Percentiles rank a stretch among this genome's conserved stretches.
Evolutionary conservation across 2,329 filamentous ascomycete genomes (phyloP).

Genomic region (Chrysoporthe austroafricana): DNA sequence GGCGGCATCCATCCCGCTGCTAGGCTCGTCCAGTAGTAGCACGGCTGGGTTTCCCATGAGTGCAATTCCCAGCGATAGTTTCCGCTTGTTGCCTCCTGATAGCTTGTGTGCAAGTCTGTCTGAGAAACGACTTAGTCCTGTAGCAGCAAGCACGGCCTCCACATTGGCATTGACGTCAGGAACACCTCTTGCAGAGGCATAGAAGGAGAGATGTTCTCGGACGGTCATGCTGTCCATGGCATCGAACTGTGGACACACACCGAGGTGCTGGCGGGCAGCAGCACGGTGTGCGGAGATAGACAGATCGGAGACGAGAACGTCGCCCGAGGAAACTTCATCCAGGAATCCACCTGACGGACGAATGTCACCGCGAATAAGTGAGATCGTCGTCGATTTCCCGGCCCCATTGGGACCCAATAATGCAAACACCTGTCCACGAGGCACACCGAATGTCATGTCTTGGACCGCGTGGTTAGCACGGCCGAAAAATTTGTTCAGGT

Average conservation of each 20-base stretch:
- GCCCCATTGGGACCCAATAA: conserved; percentile 90
- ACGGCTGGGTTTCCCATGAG: conserved; percentile 91
- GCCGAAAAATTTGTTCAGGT: conserved; percentile 80
- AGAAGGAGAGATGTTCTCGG: conserved; percentile 83
- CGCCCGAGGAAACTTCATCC: conserved; percentile 49
- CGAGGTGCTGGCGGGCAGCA: conserved; percentile 74
- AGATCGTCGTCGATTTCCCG: conserved; percentile 89
- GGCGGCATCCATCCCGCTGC: conserved; percentile 85
- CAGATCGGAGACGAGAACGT: conserved; percentile 78
- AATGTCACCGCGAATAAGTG: conserved; percentile 85
- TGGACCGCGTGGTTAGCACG: conserved; percentile 59
- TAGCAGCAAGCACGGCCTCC: conserved; percentile 74
- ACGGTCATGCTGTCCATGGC: conserved; percentile 93
- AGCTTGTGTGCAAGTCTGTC: conserved; percentile 77
- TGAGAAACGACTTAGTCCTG: conserved; percentile 73
- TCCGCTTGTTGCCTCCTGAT: conserved; percentile 92
- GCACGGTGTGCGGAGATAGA: conserved; percentile 75
- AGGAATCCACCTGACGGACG: conserved; percentile 62
- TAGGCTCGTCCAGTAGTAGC: conserved; percentile 86
- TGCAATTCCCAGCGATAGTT: conserved; percentile 85
- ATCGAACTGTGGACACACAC: conserved; percentile 89
- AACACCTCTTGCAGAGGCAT: conserved; percentile 82
- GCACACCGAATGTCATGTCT: conserved; percentile 82
- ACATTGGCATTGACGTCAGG: conserved; percentile 78
- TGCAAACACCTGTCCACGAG: conserved; percentile 82